These are phyloP conservation scores for Porodaedalea pini DNA, from an alignment of 1,284 basidiomycete genomes.

Conservation along the genomic window DNA sequence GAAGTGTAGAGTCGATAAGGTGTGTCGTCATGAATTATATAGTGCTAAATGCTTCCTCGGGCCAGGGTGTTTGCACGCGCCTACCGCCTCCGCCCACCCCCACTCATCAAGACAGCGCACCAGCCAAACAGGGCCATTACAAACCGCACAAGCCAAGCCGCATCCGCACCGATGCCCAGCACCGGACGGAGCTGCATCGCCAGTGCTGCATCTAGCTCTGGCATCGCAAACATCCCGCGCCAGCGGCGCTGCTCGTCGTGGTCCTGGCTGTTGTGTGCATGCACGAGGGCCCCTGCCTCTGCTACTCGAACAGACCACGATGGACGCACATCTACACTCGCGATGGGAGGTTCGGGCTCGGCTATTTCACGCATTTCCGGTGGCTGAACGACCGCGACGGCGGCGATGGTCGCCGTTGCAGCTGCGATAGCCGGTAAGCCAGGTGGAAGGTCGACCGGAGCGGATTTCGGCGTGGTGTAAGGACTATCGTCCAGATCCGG, in stretches of 20 bases:
- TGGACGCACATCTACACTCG: conserved; percentile 27
- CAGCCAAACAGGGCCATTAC: conserved; percentile 76
- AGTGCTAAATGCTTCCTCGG: neutral
- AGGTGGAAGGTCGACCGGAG: conserved; percentile 30
- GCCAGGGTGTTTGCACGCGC: neutral
- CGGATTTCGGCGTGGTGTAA: conserved; percentile 23
- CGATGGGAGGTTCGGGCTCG: neutral
- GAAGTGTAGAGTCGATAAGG: too few species aligned
- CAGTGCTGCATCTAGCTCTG: conserved; percentile 62
- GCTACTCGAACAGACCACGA: conserved; percentile 41
- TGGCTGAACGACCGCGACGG: conserved; percentile 26
- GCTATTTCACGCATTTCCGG: conserved; percentile 34
- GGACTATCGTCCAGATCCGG: conserved; percentile 24
- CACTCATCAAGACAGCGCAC: conserved; percentile 50
- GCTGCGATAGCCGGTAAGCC: conserved; percentile 25
- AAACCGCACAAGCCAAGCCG: conserved; percentile 74
- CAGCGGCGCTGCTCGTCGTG: conserved; percentile 26
- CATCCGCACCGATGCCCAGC: conserved; percentile 61
- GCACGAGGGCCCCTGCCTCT: conserved; percentile 20
- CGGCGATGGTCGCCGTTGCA: conserved; percentile 27
- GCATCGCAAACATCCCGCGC: conserved; percentile 35
- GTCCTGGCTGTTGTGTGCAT: neutral
- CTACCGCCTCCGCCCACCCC: conserved; percentile 21
- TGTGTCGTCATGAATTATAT: neutral
- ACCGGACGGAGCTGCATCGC: conserved; percentile 72